Evolutionary conservation across 768 basidiomycete genomes (phyloP), one percentile per base, ranked within the genome.

Genomic region (Royoungia palumana): DNA sequence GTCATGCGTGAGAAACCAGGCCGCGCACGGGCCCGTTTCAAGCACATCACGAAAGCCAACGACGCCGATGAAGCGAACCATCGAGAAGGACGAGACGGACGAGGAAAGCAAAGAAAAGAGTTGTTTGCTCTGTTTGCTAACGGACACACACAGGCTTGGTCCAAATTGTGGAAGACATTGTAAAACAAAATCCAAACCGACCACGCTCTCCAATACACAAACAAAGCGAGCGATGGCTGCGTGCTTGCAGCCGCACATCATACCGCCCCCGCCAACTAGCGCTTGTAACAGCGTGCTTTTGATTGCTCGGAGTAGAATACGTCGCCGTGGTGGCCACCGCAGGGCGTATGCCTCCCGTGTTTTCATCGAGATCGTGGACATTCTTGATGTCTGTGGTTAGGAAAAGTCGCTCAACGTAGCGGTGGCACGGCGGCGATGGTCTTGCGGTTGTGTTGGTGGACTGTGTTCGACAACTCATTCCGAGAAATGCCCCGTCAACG

Each of bases 161-260:
- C 77, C 84, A 86, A 85, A 86, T 80, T 73, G 70, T 78, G 67
- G 72, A 83, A 76, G 81, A 83, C 82, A 82, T 71, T 73, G 75
- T 81, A 83, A 84, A 83, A 85, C 83, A 87, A 81, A 74, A 73
- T 69, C 66, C 66, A 67, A 67, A 67, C 68, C 66, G 60, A 68
- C 66, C 66, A 67, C 68, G 66, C 66, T 69, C 66, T 69, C 66
- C 66, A 67, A 67, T 69, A 67, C 66, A 67, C 66, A 69, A 69
- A 67, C 66, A 67, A 67, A 67, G 68, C 51, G n/a, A 42, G 20
- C 30, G 14, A 4, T 2, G 32, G 16, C 14, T 32, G n/a, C n/a
- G n/a, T n/a, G n/a, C n/a, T n/a, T n/a, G n/a, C n/a, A n/a, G n/a
- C n/a, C n/a, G n/a, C n/a, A n/a, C n/a, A n/a, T n/a, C n/a, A 16